These are phyloP conservation scores for Hebeloma cylindrosporum DNA, from an alignment of 768 basidiomycete species.

Conservation along the genomic window DNA sequence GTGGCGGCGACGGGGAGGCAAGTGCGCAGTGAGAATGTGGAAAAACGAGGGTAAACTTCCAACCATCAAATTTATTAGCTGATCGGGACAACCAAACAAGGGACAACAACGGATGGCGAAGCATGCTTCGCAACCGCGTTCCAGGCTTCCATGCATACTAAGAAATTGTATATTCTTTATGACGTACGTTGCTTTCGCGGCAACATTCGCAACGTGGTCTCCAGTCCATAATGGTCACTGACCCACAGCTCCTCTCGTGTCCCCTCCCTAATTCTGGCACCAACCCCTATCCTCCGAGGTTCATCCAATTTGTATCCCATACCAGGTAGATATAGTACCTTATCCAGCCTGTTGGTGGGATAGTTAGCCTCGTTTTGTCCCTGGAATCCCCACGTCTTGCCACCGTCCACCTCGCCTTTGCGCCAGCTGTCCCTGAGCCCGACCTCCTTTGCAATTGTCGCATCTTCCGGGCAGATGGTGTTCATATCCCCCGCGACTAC, in stretches of 20 bases:
- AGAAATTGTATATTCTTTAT: not conserved
- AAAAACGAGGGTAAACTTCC: slow-evolving; percentile 22
- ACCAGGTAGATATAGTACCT: slow-evolving; percentile 55
- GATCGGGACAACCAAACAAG: slow-evolving; percentile 12
- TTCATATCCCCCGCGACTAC: slow-evolving; percentile 77
- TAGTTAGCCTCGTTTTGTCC: slow-evolving; percentile 37
- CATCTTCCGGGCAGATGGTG: slow-evolving; percentile 50
- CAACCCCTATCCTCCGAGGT: slow-evolving; percentile 57
- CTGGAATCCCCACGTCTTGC: slow-evolving; percentile 74
- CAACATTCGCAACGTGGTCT: slow-evolving; percentile 33
- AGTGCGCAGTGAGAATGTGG: slow-evolving; percentile 22
- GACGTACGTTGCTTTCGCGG: slow-evolving; percentile 2
- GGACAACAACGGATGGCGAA: not conserved
- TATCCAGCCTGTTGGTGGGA: slow-evolving; percentile 63
- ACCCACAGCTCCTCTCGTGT: slow-evolving; percentile 41
- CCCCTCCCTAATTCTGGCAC: slow-evolving; percentile 41
- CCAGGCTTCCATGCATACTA: not conserved
- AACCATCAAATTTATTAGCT: slow-evolving; percentile 26
- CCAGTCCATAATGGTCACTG: slow-evolving; percentile 71
- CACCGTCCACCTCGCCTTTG: slow-evolving; percentile 42
- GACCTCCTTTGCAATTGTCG: slow-evolving; percentile 37
- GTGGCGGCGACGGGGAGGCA: slow-evolving; percentile 25
- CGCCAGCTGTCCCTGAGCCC: slow-evolving; percentile 64
- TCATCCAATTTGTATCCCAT: slow-evolving; percentile 51
- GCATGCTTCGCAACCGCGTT: not conserved